These are phyloP conservation scores for Nematocida homosporus DNA, from an alignment of 371 early-diverging fungal genomes.

Conservation along the genomic window DNA sequence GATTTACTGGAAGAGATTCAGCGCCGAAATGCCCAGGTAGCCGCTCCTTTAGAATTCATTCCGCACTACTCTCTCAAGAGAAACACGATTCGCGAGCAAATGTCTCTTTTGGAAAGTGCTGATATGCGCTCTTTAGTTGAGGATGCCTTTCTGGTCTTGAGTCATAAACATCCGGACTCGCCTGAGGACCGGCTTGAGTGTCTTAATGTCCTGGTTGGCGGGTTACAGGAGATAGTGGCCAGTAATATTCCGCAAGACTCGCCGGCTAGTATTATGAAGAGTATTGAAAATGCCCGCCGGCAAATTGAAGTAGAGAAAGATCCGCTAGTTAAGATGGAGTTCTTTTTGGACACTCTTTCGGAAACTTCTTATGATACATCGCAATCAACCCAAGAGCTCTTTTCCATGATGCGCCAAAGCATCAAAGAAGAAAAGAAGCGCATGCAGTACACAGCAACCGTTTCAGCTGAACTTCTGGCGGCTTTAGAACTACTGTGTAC, in stretches of 20 bases:
- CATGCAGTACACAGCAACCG: not conserved
- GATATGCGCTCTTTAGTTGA: conserved; percentile 65
- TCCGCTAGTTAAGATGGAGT: conserved; percentile 1
- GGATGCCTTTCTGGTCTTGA: conserved; percentile 63
- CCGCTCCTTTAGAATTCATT: conserved; percentile 1
- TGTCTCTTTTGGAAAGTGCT: conserved; percentile 56
- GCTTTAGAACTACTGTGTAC: not conserved
- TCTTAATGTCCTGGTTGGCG: conserved; percentile 51
- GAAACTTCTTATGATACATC: not conserved
- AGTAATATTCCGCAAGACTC: conserved; percentile 23
- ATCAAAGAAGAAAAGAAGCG: conserved; percentile 7
- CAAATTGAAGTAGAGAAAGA: not conserved
- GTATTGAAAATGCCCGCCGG: not conserved
- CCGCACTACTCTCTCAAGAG: conserved; percentile 33
- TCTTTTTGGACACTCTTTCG: not conserved
- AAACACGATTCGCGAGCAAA: conserved; percentile 55
- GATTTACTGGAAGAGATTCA: conserved; percentile 67
- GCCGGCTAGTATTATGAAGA: conserved; percentile 3
- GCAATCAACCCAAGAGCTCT: not conserved
- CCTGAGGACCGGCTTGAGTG: conserved; percentile 46
- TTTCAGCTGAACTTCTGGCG: not conserved
- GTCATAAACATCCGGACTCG: conserved; percentile 46
- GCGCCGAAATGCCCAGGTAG: conserved; percentile 37
- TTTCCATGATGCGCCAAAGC: not conserved
- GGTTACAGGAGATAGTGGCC: conserved; percentile 56